Evolutionary conservation across 805 yeast genomes (phyloP).

Genomic region (Torulaspora delbrueckii): DNA sequence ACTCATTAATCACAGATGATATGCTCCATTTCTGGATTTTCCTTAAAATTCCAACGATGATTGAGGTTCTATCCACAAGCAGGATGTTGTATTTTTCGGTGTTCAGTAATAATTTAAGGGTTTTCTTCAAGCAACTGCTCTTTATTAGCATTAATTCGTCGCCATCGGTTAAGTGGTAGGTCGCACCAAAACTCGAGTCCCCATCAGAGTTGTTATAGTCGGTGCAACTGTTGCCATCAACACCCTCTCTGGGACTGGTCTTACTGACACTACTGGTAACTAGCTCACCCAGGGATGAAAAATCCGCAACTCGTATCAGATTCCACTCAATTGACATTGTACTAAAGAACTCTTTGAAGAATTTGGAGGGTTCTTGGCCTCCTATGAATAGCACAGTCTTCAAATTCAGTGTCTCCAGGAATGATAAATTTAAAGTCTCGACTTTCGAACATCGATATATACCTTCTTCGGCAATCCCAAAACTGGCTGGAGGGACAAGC

Average conservation of each 20-base stretch:
- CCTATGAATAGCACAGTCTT: constrained; percentile 69
- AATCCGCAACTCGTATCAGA: constrained; percentile 34
- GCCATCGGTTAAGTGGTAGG: constrained; percentile 32
- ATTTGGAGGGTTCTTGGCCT: constrained; percentile 78
- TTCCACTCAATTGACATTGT: constrained; percentile 48
- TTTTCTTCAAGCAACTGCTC: constrained; percentile 55
- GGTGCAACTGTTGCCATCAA: constrained; percentile 18
- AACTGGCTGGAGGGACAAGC: constrained; percentile 91
- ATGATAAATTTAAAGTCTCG: constrained; percentile 71
- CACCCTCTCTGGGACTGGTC: constrained; percentile 15
- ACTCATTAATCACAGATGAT: constrained; percentile 79
- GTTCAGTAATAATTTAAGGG: constrained; percentile 63
- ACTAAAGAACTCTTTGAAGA: constrained; percentile 60
- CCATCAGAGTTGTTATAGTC: neutral
- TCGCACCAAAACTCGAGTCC: constrained; percentile 4
- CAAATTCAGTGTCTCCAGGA: constrained; percentile 66
- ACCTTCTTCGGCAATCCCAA: constrained; percentile 86
- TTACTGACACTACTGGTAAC: constrained; percentile 6
- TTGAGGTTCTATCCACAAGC: constrained; percentile 72
- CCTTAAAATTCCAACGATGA: constrained; percentile 75
- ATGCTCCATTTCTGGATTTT: constrained; percentile 86
- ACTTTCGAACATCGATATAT: constrained; percentile 76
- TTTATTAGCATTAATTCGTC: constrained; percentile 78
- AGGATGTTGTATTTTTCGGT: constrained; percentile 59
- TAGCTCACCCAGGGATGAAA: constrained; percentile 21